Conservation (phyloP, 495 filamentous ascomycete genomes). For the Penicillium arizonense region DNA sequence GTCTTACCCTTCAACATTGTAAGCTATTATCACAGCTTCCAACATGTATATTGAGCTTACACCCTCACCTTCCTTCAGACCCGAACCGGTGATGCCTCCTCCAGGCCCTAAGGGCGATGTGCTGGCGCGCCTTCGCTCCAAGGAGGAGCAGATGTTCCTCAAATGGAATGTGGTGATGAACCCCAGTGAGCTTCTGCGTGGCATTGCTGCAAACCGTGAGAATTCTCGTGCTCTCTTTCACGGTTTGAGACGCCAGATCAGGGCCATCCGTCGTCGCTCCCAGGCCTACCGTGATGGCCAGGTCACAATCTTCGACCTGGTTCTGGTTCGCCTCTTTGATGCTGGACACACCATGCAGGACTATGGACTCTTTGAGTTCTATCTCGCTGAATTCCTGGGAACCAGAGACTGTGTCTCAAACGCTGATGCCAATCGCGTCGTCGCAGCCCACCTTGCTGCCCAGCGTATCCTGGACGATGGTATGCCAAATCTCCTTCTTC, state of each 20-base stretch:
- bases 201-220: conserved; percentile 21
- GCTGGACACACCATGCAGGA: conserved; percentile 24
- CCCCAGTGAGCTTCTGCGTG: conserved; percentile 20
- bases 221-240: conserved; percentile 20
- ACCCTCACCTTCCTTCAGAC: no score
- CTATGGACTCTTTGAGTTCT: conserved; percentile 36
- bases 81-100: neutral
- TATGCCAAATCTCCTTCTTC: neutral
- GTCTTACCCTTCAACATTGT: no score
- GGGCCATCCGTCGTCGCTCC: conserved; percentile 33
- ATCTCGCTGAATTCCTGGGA: conserved; percentile 39
- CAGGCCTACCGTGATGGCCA: conserved; percentile 35
- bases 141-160: conserved; percentile 18
- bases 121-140: neutral
- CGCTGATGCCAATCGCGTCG: neutral
- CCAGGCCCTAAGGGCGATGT: neutral
- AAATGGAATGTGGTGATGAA: conserved; percentile 18
- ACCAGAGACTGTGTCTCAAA: conserved; percentile 5
- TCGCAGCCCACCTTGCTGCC: conserved; percentile 10
- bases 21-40: no score
- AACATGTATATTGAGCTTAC: no score
- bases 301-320: conserved; percentile 41
- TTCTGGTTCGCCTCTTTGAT: conserved; percentile 32
- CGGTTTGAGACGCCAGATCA: conserved; percentile 29
- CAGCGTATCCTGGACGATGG: conserved; percentile 8